Conservation (phyloP, 1,284 basidiomycete species). For the Irpex sp. region DNA sequence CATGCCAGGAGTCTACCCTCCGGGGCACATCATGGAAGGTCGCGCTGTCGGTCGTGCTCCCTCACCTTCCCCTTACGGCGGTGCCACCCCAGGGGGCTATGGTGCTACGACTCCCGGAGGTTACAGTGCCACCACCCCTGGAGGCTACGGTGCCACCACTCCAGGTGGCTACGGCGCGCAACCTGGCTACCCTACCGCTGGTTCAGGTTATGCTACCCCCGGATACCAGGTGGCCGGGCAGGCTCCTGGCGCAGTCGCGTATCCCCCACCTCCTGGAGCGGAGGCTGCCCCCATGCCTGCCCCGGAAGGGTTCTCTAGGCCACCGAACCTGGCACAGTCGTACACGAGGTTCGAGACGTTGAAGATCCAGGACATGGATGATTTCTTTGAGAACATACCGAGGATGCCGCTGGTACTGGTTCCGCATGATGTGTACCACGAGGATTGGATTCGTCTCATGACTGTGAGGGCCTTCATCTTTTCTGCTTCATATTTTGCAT, state of each 20-base stretch:
- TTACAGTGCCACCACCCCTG: neutral
- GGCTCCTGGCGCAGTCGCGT: slow-evolving; percentile 15
- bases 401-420: slow-evolving; percentile 66
- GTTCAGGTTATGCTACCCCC: neutral
- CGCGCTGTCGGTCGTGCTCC: slow-evolving; percentile 19
- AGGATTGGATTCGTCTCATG: slow-evolving; percentile 74
- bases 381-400: slow-evolving; percentile 56
- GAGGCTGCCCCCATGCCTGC: slow-evolving; percentile 42
- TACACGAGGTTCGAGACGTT: slow-evolving; percentile 65
- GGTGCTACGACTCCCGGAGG: neutral
- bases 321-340: slow-evolving; percentile 57
- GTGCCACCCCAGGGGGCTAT: neutral
- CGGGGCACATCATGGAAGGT: slow-evolving; percentile 23
- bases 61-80: slow-evolving; percentile 20
- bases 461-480: slow-evolving; percentile 38
- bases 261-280: slow-evolving; percentile 9
- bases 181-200: neutral
- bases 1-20: slow-evolving; percentile 16
- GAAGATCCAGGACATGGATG: slow-evolving; percentile 71
- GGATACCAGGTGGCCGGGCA: slow-evolving; percentile 5
- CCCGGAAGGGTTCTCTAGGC: slow-evolving; percentile 67
- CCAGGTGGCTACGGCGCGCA: too few relatives aligned
- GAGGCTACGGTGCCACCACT: neutral
- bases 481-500: neutral
- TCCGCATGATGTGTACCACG: slow-evolving; percentile 70